phyloP scores from a whole-genome alignment of 2,329 filamentous ascomycete species.

The Venturia aucupariae region DNA sequence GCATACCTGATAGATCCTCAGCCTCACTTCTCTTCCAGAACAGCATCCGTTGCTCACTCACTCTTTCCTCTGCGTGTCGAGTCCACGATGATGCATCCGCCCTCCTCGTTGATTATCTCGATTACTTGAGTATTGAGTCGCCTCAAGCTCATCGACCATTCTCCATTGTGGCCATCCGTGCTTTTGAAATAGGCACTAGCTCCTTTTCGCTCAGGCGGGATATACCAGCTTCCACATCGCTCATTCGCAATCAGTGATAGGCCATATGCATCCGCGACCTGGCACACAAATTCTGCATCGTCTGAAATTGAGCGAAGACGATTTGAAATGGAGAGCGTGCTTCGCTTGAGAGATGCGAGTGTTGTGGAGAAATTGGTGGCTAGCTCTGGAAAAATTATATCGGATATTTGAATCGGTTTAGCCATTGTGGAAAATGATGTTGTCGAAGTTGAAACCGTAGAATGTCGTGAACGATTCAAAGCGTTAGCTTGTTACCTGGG shows the following conservation, averaged over 20 bases:
- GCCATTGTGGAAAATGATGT: neutral
- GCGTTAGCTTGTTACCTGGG: no score
- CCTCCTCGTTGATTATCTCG: constrained; percentile 52
- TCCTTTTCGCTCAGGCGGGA: constrained; percentile 52
- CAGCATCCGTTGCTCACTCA: constrained; percentile 28
- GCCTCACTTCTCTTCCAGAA: neutral
- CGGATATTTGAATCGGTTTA: constrained; percentile 16
- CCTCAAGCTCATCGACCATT: constrained; percentile 83
- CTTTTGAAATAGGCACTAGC: constrained; percentile 93
- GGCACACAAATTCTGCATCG: constrained; percentile 66
- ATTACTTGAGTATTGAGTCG: constrained; percentile 78
- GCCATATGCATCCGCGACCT: constrained; percentile 45
- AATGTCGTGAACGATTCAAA: neutral
- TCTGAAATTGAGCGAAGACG: constrained; percentile 68
- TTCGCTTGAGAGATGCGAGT: constrained; percentile 63
- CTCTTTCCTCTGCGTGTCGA: constrained; percentile 86
- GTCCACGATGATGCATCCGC: constrained; percentile 82
- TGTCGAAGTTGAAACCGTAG: neutral
- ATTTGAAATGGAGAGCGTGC: constrained; percentile 70
- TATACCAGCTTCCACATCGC: constrained; percentile 94
- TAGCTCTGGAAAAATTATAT: constrained; percentile 46
- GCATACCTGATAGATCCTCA: constrained; percentile 53
- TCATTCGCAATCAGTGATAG: constrained; percentile 85
- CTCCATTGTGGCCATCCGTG: constrained; percentile 84
- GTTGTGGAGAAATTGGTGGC: constrained; percentile 59